Evolutionary conservation across 129 eudicot species (phyloP).

Genomic region (Pittosporum tobira): DNA sequence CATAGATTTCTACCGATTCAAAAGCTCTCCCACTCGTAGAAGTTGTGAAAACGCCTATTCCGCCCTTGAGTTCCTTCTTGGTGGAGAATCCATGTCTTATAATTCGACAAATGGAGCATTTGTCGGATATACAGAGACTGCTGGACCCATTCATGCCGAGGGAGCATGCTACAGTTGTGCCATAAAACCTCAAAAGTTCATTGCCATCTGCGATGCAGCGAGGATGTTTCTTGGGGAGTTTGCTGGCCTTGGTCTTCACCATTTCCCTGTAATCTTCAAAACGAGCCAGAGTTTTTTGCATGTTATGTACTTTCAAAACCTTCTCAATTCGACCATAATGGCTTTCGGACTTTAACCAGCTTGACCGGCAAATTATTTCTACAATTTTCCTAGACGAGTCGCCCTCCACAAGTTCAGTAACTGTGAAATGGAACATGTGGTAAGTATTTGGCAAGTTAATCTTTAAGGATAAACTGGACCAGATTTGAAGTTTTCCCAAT

Average conservation of each 20-base stretch:
- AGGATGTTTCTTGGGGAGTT: slow-evolving; percentile 87
- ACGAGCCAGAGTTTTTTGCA: slow-evolving; percentile 75
- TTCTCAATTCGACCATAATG: slow-evolving; percentile 70
- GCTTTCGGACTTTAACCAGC: slow-evolving; percentile 85
- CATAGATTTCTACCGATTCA: slow-evolving; percentile 46
- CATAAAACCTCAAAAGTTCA: slow-evolving; percentile 83
- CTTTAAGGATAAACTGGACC: not conserved
- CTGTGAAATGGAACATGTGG: slow-evolving; percentile 31
- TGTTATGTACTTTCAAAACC: slow-evolving; percentile 88
- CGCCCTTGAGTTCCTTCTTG: slow-evolving; percentile 52
- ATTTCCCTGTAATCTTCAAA: slow-evolving; percentile 86
- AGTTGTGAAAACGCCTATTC: slow-evolving; percentile 88
- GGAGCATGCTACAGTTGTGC: slow-evolving; percentile 77
- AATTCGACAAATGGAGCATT: slow-evolving; percentile 81
- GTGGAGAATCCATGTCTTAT: slow-evolving; percentile 69
- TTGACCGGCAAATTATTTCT: slow-evolving; percentile 84
- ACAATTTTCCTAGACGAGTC: slow-evolving; percentile 96
- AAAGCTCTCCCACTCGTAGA: slow-evolving; percentile 89
- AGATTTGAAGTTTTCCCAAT: not conserved
- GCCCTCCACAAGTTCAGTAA: slow-evolving; percentile 86
- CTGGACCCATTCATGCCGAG: slow-evolving; percentile 75
- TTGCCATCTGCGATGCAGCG: slow-evolving; percentile 96
- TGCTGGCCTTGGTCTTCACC: slow-evolving; percentile 83
- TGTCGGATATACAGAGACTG: slow-evolving; percentile 64
- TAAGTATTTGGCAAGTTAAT: slow-evolving; percentile 2